Conservation (phyloP, 345 rosid species). For the Carallia brachiata region DNA sequence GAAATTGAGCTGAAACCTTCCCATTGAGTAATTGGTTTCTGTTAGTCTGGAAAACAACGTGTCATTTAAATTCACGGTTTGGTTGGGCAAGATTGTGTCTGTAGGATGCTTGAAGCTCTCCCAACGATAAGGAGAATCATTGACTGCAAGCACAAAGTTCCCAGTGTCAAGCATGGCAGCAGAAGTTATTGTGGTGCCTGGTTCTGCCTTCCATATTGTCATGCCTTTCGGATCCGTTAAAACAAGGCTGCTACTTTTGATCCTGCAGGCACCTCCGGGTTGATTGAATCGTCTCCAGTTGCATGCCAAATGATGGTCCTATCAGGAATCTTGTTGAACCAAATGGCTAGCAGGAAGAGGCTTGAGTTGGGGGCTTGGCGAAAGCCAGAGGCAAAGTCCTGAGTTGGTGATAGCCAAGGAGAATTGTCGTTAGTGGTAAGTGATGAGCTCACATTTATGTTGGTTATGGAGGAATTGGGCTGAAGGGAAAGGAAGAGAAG, state of each 20-base stretch:
- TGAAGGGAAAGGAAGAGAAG: background rate
- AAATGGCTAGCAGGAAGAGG: conserved; percentile 31
- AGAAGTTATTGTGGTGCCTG: background rate
- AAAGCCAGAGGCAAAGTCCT: conserved; percentile 32
- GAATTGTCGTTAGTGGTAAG: conserved; percentile 11
- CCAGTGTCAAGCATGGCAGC: conserved; percentile 36
- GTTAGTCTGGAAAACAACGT: conserved; percentile 14
- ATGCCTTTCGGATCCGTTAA: conserved; percentile 21
- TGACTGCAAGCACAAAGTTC: conserved; percentile 38
- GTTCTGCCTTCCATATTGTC: conserved; percentile 3
- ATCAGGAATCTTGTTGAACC: conserved; percentile 33
- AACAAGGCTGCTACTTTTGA: conserved; percentile 20
- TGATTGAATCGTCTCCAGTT: conserved; percentile 13
- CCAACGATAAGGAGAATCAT: conserved; percentile 25
- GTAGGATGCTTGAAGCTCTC: conserved; percentile 41
- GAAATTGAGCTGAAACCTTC: conserved; percentile 26
- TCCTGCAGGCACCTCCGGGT: conserved; percentile 9
- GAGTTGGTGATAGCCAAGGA: conserved; percentile 19
- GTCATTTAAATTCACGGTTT: conserved; percentile 22
- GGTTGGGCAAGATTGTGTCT: conserved; percentile 42
- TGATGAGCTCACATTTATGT: conserved; percentile 16
- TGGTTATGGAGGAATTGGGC: conserved; percentile 1
- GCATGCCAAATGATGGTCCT: conserved; percentile 34
- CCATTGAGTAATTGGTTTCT: conserved; percentile 20
- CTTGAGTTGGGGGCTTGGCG: conserved; percentile 15